Evolutionary conservation across 1,284 basidiomycete species (phyloP).

Genomic region (Apiotrichum sp.): DNA sequence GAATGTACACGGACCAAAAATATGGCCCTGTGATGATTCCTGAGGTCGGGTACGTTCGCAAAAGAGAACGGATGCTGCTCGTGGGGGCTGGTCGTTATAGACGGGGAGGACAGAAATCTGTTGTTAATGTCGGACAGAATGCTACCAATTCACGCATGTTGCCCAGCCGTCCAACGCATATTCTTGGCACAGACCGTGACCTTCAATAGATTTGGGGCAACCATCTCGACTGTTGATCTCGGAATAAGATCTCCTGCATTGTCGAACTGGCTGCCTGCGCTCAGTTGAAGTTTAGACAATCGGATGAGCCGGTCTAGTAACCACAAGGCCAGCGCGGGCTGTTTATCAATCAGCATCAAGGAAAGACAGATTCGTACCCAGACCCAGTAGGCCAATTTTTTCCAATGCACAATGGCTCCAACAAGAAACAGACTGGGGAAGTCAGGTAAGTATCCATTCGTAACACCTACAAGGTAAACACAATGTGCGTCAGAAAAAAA

Average conservation of each 20-base stretch:
- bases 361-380: conserved; percentile 20
- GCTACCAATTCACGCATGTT: conserved; percentile 45
- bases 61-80: conserved; percentile 46
- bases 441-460: background rate
- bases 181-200: conserved; percentile 49
- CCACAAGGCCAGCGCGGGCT: conserved; percentile 41
- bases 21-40: conserved; percentile 16
- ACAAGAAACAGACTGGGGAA: conserved; percentile 31
- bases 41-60: conserved; percentile 27
- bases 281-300: conserved; percentile 45
- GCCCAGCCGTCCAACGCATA: conserved; percentile 56
- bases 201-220: conserved; percentile 54
- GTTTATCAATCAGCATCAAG: conserved; percentile 13
- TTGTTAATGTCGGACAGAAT: background rate
- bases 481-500: conserved; percentile 52
- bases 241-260: conserved; percentile 2
- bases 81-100: conserved; percentile 28
- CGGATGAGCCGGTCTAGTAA: conserved; percentile 58
- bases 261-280: too few species aligned
- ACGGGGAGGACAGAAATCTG: conserved; percentile 38
- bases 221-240: conserved; percentile 32
- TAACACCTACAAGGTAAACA: conserved; percentile 42
- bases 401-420: conserved; percentile 38
- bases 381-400: conserved; percentile 28
- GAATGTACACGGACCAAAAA: conserved; percentile 41